Base-by-base conservation (phyloP, 345 rosid genomes). In the Aurinia saxatilis region DNA sequence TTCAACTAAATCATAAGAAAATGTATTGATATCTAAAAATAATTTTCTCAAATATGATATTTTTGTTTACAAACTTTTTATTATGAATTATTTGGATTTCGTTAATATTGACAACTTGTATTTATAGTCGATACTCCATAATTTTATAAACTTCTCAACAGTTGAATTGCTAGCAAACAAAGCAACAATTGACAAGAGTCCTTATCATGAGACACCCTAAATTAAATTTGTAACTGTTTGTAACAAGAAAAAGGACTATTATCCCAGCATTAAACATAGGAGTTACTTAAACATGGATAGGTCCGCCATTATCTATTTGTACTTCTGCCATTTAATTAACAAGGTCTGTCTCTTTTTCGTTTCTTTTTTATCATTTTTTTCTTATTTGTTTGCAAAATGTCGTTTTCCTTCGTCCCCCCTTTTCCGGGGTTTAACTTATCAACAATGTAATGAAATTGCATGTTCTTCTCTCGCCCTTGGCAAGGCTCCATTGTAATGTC, bases 381-480 rank as follows among this genome's bases (percentile, higher is more conserved):
- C 57, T 36, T 12, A 6, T 36, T 39, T 57, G 51, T 40, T 44
- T 44, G 55, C 61, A 53, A 45, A 37, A 18, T 46, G 68, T 69
- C 73, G 35, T 61, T 61, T 53, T 53, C 68, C 6, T 15, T 54
- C 9, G 5, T 46, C 41, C 63, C 41, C 30, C 36, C 8, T 46
- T 61, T 69, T 29, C 14, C 62, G 68, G 57, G 57, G 54, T 60
- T 38, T 47, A 25, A 61, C 68, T 33, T 69, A 54, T 61, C 73
- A 68, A 68, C 55, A 54, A 7, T 44, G 56, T 36, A 33, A 44
- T 36, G 61, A 40, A 60, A 42, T 68, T 52, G 73, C 73, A 69
- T 69, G 73, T 69, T 69, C 42, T 68, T 61, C 68, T 61, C n/a
- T 30, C 23, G 35, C 63, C 57, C 61, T 69, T 69, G 57, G 73